Conservation (phyloP, 306 rosid genomes). For the Begonia fuchsioides region DNA sequence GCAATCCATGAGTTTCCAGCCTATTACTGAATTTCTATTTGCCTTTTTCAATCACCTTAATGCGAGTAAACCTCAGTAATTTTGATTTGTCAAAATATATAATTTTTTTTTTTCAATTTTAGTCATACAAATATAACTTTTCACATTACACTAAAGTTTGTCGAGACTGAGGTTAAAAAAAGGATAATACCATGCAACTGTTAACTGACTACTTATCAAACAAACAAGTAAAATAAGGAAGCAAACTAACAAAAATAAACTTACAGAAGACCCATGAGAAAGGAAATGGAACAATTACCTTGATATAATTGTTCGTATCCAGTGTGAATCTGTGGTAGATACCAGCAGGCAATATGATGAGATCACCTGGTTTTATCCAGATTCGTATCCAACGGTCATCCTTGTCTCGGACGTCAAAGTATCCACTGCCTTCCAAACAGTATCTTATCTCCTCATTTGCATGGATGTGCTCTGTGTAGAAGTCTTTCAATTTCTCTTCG, state of each 20-base stretch:
- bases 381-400: constrained; percentile 77
- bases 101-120: too few relatives aligned
- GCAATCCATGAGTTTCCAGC: too few relatives aligned
- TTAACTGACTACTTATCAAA: too few relatives aligned
- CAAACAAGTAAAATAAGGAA: neutral
- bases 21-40: too few relatives aligned
- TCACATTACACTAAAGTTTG: too few relatives aligned
- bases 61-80: too few relatives aligned
- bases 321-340: constrained; percentile 88
- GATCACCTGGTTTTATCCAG: constrained; percentile 78
- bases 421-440: constrained; percentile 77
- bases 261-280: neutral
- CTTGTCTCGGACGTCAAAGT: constrained; percentile 75
- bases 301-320: constrained; percentile 54
- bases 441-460: constrained; percentile 87
- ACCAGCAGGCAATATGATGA: constrained; percentile 90
- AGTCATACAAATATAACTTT: too few relatives aligned
- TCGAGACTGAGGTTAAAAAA: neutral
- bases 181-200: too few relatives aligned
- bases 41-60: too few relatives aligned
- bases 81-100: too few relatives aligned
- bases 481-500: constrained; percentile 69
- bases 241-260: neutral
- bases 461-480: constrained; percentile 90
- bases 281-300: constrained; percentile 30